phyloP scores from a whole-genome alignment of 306 rosid species.

The Mucuna pruriens region DNA sequence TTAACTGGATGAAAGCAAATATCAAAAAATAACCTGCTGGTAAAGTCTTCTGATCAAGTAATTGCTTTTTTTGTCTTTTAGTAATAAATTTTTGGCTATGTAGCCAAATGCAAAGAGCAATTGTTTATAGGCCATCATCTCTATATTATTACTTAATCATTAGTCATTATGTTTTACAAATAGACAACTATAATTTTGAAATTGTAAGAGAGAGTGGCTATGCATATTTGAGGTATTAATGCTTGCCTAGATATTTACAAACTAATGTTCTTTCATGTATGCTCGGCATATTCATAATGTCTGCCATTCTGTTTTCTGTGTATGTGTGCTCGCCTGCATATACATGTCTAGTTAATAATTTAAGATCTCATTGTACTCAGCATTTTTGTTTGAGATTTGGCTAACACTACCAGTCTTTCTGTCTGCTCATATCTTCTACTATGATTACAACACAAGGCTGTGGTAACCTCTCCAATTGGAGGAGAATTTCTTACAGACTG shows the following conservation, averaged over 20 bases:
- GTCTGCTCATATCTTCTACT: slow-evolving; percentile 28
- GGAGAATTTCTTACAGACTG: slow-evolving; percentile 98
- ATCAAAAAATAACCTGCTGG: slow-evolving; percentile 11
- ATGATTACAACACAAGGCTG: slow-evolving; percentile 67
- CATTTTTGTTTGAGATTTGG: slow-evolving; percentile 16
- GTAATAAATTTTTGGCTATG: not conserved
- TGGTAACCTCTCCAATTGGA: slow-evolving; percentile 89
- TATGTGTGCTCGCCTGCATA: not conserved
- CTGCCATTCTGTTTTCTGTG: not conserved
- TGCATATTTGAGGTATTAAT: slow-evolving; percentile 6
- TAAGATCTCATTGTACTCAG: not conserved
- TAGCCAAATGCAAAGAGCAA: not conserved
- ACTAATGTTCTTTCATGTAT: slow-evolving; percentile 20
- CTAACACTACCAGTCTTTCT: slow-evolving; percentile 13
- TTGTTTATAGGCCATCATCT: not conserved
- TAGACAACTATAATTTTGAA: not conserved
- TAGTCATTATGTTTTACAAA: not conserved
- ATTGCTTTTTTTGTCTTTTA: not conserved
- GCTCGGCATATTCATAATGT: slow-evolving; percentile 17
- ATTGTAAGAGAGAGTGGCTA: not conserved
- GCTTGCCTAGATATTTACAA: not conserved
- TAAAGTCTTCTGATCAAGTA: slow-evolving; percentile 12
- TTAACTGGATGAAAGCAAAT: not conserved
- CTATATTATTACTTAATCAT: not conserved
- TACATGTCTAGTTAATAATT: not conserved